Base-by-base conservation (phyloP, 1,139 yeast species). In the Sugiyamaella sp. region DNA sequence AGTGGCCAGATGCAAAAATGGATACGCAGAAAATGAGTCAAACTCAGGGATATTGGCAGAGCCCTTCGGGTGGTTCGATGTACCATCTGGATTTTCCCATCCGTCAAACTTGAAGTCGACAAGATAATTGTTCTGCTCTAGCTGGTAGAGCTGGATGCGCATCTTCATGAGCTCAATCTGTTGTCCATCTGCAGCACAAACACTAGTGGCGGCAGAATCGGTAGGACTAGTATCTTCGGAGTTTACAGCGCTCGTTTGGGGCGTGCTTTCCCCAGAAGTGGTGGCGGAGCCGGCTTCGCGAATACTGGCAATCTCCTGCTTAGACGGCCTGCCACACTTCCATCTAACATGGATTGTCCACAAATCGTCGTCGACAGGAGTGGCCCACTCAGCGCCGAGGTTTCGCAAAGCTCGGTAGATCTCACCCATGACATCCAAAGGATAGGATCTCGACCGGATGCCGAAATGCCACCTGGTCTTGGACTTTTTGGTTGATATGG, bases 391-490 rank as follows among this genome's bases (percentile, higher is more conserved):
- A 0, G 99, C 98, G 2, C 97, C 98, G 53, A 95, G 76, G 65
- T 89, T 89, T 72, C 88, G 88, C 65, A 93, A 77, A 0, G 99
- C 99, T 44, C 97, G 79, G 71, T 95, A 93, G 40, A 93, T 91
- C 68, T 95, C 99, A 25, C 98, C 97, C 99, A 93, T 93, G 6
- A 93, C 99, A 70, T 93, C 99, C 61, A 93, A 77, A 35, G 99
- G 99, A 68, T 93, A 93, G 1, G 97, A 89, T 65, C 98, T 80
- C 8, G 97, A 89, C 66, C 99, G 79, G 57, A 93, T 93, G 57
- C 99, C 99, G 68, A 95, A 95, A 75, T 93, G 99, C 99, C 99
- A 93, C 72, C 97, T 84, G 8, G 97, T 89, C 71, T 89, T 93
- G 62, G 93, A 87, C 68, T 89, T 89, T 68, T 90, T 90, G 40